A percentile compares a stretch with the other conserved stretches of the same genome.
These are phyloP conservation scores for Graphilbum fragrans DNA, from an alignment of 2,329 filamentous ascomycete genomes.

Conservation along the genomic window DNA sequence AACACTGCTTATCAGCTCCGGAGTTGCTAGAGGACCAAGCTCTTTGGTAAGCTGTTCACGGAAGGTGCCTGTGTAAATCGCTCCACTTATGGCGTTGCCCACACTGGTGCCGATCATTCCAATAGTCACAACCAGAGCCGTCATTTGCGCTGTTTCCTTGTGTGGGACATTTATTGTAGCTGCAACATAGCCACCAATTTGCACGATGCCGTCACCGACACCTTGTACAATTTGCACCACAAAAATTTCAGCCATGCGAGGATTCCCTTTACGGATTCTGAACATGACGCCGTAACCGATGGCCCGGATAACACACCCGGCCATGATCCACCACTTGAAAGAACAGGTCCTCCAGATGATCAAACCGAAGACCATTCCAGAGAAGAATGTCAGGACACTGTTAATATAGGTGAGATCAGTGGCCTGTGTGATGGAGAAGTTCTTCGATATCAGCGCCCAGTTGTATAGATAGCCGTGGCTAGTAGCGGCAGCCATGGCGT, in stretches of 20 bases:
- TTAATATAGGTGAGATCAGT: conserved; percentile 7
- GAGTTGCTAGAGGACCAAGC: conserved; percentile 4
- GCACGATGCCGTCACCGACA: conserved; percentile 31
- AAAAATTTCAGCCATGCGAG: conserved; percentile 31
- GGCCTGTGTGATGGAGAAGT: conserved; percentile 3
- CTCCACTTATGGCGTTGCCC: conserved; percentile 7
- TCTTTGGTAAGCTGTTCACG: not conserved
- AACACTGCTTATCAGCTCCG: conserved; percentile 4
- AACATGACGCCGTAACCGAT: conserved; percentile 26
- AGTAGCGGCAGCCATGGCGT: conserved; percentile 5
- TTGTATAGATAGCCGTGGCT: conserved; percentile 7
- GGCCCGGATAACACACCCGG: conserved; percentile 5
- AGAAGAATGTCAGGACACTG: conserved; percentile 5
- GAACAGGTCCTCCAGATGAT: conserved; percentile 4
- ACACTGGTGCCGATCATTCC: conserved; percentile 5
- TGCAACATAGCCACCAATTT: conserved; percentile 27
- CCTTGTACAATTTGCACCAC: conserved; percentile 35
- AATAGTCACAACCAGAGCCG: conserved; percentile 5
- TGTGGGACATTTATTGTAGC: conserved; percentile 13
- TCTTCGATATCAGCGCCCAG: conserved; percentile 6
- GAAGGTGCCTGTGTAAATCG: conserved; percentile 8
- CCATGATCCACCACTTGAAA: conserved; percentile 8
- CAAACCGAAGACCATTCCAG: conserved; percentile 6
- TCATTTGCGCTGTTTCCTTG: conserved; percentile 6
- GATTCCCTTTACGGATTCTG: conserved; percentile 29